phyloP scores from a whole-genome alignment of 257 asterid genomes.

The Pogostemon cablin region DNA sequence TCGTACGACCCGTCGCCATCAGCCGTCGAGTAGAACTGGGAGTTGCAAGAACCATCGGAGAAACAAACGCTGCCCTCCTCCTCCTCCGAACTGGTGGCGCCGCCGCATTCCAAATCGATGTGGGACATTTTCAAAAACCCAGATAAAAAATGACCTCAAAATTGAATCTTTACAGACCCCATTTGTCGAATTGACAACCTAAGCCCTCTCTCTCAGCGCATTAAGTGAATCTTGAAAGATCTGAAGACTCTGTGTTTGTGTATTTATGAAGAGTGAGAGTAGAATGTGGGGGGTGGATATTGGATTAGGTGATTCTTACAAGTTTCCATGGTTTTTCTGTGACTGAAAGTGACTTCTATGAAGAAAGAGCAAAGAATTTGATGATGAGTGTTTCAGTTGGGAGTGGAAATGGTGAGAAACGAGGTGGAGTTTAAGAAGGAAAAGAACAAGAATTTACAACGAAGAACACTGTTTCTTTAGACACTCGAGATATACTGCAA shows the following conservation, averaged over 20 bases:
- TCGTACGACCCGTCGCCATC: slow-evolving; percentile 76
- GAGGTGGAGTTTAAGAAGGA: slow-evolving; percentile 37
- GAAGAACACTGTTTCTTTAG: slow-evolving; percentile 16
- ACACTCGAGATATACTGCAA: slow-evolving; percentile 12
- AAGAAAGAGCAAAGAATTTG: slow-evolving; percentile 23
- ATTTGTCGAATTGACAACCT: slow-evolving; percentile 21
- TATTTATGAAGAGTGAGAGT: slow-evolving; percentile 33
- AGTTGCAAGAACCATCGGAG: slow-evolving; percentile 77
- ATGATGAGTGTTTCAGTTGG: slow-evolving; percentile 33
- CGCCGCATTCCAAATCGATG: slow-evolving; percentile 75
- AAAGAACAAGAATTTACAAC: slow-evolving; percentile 33
- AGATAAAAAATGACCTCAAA: slow-evolving; percentile 38
- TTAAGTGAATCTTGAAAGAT: slow-evolving; percentile 30
- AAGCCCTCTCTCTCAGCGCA: neutral
- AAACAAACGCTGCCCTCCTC: slow-evolving; percentile 61
- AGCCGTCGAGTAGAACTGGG: slow-evolving; percentile 78
- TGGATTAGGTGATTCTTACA: slow-evolving; percentile 57
- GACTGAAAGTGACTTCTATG: slow-evolving; percentile 30
- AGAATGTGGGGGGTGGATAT: slow-evolving; percentile 34
- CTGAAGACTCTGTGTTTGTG: slow-evolving; percentile 25
- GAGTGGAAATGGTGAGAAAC: slow-evolving; percentile 38
- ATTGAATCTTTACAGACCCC: slow-evolving; percentile 35
- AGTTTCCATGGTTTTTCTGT: slow-evolving; percentile 40
- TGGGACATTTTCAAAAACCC: slow-evolving; percentile 45
- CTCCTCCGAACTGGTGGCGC: slow-evolving; percentile 35